These are phyloP conservation scores for Cladophialophora bantiana DNA, from an alignment of 2,329 filamentous ascomycete species.

Conservation along the genomic window DNA sequence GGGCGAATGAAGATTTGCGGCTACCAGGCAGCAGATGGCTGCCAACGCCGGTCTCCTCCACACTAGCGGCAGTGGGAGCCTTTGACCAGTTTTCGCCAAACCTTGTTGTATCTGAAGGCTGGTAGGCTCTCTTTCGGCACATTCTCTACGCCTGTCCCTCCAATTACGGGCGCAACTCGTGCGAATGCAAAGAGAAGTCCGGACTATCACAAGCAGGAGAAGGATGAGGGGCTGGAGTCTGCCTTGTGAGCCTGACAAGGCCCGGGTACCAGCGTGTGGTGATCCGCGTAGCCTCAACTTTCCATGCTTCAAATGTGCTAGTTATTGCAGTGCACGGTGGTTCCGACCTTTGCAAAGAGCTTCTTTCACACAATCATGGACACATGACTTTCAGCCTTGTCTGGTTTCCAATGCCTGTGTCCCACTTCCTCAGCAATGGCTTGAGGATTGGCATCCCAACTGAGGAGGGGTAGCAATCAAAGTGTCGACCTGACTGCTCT, in stretches of 20 bases:
- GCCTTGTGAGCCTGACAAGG: background rate
- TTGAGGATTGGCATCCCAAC: background rate
- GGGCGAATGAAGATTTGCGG: constrained; percentile 18
- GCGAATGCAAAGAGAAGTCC: background rate
- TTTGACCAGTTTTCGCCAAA: constrained; percentile 14
- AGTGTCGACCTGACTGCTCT: background rate
- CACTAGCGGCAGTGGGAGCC: background rate
- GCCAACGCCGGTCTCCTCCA: background rate
- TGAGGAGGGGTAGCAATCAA: background rate
- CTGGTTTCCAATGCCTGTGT: background rate
- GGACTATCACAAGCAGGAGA: background rate
- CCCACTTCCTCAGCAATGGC: background rate
- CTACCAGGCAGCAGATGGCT: background rate
- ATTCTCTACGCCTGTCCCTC: background rate
- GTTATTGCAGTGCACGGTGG: background rate
- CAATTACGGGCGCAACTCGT: background rate
- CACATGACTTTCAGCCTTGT: constrained; percentile 3
- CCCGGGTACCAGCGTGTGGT: background rate
- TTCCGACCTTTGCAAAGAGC: background rate
- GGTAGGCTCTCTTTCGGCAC: background rate
- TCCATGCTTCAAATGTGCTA: background rate
- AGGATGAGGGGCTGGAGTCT: background rate
- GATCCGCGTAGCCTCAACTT: constrained; percentile 5
- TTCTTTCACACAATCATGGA: background rate
- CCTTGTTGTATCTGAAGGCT: background rate